phyloP scores from a whole-genome alignment of 1,284 basidiomycete species.

The Heimioporus retisporus region DNA sequence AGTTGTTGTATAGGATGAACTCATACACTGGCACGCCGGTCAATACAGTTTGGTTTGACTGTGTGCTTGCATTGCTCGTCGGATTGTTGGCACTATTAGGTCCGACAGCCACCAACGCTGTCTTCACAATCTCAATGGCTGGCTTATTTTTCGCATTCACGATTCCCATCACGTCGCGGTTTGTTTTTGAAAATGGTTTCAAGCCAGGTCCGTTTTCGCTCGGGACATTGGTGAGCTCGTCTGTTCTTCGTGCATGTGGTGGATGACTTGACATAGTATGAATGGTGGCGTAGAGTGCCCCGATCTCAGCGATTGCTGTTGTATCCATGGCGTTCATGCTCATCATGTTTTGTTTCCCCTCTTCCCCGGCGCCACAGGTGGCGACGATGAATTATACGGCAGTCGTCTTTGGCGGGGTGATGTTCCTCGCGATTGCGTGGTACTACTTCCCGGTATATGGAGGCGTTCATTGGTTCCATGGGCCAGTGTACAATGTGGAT shows the following conservation, averaged over 20 bases:
- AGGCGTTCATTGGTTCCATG: slow-evolving; percentile 39
- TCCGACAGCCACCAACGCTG: slow-evolving; percentile 38
- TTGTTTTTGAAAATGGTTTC: slow-evolving; percentile 39
- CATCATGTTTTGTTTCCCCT: slow-evolving; percentile 40
- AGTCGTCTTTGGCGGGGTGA: slow-evolving; percentile 38
- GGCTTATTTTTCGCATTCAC: slow-evolving; percentile 35
- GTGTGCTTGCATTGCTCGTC: slow-evolving; percentile 33
- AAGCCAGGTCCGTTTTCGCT: slow-evolving; percentile 47
- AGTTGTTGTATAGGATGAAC: slow-evolving; percentile 35
- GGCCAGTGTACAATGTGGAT: slow-evolving; percentile 24
- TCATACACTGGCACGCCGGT: slow-evolving; percentile 42
- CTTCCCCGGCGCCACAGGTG: slow-evolving; percentile 20
- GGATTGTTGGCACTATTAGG: slow-evolving; percentile 42
- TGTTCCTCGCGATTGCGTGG: slow-evolving; percentile 33
- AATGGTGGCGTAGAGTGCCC: slow-evolving; percentile 23
- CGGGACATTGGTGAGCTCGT: slow-evolving; percentile 34
- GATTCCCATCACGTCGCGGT: slow-evolving; percentile 36
- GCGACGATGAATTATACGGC: slow-evolving; percentile 44
- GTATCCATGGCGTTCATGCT: slow-evolving; percentile 43
- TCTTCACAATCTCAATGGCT: slow-evolving; percentile 38
- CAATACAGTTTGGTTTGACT: slow-evolving; percentile 44
- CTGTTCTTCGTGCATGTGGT: background rate
- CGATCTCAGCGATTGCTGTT: slow-evolving; percentile 36
- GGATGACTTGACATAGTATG: slow-evolving; percentile 11
- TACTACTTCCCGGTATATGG: slow-evolving; percentile 34